Base-by-base conservation (phyloP, 2,329 filamentous ascomycete genomes). In the Cladosporium sp. region DNA sequence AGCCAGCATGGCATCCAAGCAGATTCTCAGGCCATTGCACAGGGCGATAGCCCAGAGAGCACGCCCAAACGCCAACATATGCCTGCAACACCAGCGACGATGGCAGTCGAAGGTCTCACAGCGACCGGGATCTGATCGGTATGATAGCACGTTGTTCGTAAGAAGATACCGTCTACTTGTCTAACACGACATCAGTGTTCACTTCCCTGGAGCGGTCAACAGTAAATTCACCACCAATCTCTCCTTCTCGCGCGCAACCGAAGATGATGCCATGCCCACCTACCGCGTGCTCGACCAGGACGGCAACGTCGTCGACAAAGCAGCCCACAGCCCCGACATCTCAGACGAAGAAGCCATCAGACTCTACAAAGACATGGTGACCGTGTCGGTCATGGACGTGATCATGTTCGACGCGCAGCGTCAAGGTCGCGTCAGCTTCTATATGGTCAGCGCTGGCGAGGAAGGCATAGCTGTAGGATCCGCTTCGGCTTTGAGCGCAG, bases 331-430 rank as follows among this genome's bases (percentile, higher is more conserved):
- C 0, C 84, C 74, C 4, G 71, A 91, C 62, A 80, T 93, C 2
- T 75, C 77, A 35, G 72, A 79, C 52, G 76, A 78, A 47, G 83
- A 93, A 52, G 71, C 79, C 0, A 54, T 83, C 36, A 72, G 68
- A 4, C 75, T 81, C 69, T 85, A 85, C 62, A 79, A 74, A 56
- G 80, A 83, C 59, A 85, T 85, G 82, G 68, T 84, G 51, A 78
- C 74, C 22, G 80, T 85, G 50, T 83, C 86, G 50, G 86, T 97
- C 58, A 93, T 98, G 89, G 93, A 98, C 65, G 69, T 95, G 49
- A 87, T 97, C 66, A 97, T 97, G 91, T 96, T 95, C 64, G 93
- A 98, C 63, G 91, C 93, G 0, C 93, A 98, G 70, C 79, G 93
- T 39, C 93, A 98, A 70, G 91, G 91, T n/a, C 82, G 89, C 16